Percentiles rank a stretch among this genome's conserved stretches.
phyloP scores from a whole-genome alignment of 768 basidiomycete genomes.

The Antrodiella citrinella region DNA sequence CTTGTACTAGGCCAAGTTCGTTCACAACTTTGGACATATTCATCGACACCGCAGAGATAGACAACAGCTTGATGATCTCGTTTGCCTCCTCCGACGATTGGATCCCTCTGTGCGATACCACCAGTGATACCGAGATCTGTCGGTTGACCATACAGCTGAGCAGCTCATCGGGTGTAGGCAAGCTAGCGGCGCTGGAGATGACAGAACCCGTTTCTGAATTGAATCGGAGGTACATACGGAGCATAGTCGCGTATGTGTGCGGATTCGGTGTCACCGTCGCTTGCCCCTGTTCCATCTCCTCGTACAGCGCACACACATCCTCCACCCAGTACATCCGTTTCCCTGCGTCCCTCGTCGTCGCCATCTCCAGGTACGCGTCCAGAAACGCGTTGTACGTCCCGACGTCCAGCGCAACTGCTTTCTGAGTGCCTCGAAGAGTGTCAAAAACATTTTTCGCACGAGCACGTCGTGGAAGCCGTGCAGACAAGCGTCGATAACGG shows the following conservation, averaged over 20 bases:
- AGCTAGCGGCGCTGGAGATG: slow-evolving; percentile 6
- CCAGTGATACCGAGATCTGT: slow-evolving; percentile 38
- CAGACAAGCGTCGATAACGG: slow-evolving; percentile 80
- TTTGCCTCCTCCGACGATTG: slow-evolving; percentile 47
- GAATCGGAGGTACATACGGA: slow-evolving; percentile 46
- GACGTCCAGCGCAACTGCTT: slow-evolving; percentile 37
- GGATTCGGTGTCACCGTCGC: slow-evolving; percentile 45
- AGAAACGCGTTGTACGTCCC: slow-evolving; percentile 60
- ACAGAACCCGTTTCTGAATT: slow-evolving; percentile 22
- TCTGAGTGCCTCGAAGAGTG: slow-evolving; percentile 36
- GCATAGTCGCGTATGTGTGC: slow-evolving; percentile 62
- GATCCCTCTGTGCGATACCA: slow-evolving; percentile 54
- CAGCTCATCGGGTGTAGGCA: slow-evolving; percentile 17
- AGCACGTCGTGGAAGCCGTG: slow-evolving; percentile 64
- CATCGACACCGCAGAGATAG: slow-evolving; percentile 50
- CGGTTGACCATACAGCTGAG: slow-evolving; percentile 33
- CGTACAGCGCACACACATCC: slow-evolving; percentile 53
- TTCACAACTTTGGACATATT: slow-evolving; percentile 41
- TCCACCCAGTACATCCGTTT: slow-evolving; percentile 50
- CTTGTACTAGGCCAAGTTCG: slow-evolving; percentile 49
- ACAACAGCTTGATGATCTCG: slow-evolving; percentile 46
- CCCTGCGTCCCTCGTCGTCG: slow-evolving; percentile 34
- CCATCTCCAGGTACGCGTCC: slow-evolving; percentile 55
- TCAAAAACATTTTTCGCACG: slow-evolving; percentile 73
- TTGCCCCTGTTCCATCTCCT: slow-evolving; percentile 39